These are phyloP conservation scores for Verbascum thapsus DNA, from an alignment of 257 asterid species.

Conservation along the genomic window DNA sequence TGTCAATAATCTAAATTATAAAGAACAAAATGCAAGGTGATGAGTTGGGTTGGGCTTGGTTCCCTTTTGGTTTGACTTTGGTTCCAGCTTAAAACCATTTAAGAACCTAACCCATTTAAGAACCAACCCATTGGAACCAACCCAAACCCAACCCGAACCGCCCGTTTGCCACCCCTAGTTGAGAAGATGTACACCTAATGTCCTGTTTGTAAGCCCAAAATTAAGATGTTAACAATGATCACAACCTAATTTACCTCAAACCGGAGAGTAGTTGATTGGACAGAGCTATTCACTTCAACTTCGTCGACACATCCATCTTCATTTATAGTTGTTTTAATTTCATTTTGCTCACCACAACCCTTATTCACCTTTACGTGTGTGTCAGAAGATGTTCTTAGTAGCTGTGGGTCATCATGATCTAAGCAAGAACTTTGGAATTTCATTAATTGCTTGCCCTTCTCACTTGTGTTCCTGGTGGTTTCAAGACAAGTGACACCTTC, in stretches of 20 bases:
- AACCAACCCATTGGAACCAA: no score
- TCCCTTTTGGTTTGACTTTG: no score
- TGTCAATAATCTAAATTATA: no score
- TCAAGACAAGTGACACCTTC: constrained; percentile 58
- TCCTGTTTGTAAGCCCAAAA: not conserved
- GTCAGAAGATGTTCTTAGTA: constrained; percentile 29
- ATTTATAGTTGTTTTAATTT: constrained; percentile 31
- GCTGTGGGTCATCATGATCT: constrained; percentile 34
- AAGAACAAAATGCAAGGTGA: no score
- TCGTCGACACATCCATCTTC: constrained; percentile 37
- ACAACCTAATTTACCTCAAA: constrained; percentile 66
- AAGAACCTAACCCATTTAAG: no score
- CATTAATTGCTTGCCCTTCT: constrained; percentile 35
- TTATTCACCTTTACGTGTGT: constrained; percentile 25
- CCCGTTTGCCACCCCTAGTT: no score
- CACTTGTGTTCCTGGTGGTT: constrained; percentile 40
- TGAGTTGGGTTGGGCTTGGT: no score
- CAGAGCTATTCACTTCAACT: constrained; percentile 37
- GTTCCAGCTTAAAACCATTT: no score
- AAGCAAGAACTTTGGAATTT: constrained; percentile 25
- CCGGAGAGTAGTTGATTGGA: constrained; percentile 58
- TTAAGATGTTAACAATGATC: not conserved
- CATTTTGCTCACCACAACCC: constrained; percentile 32
- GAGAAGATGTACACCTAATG: no score
- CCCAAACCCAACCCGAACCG: no score